These are phyloP conservation scores for Penicillium pulvis DNA, from an alignment of 495 filamentous ascomycete species.

Conservation along the genomic window DNA sequence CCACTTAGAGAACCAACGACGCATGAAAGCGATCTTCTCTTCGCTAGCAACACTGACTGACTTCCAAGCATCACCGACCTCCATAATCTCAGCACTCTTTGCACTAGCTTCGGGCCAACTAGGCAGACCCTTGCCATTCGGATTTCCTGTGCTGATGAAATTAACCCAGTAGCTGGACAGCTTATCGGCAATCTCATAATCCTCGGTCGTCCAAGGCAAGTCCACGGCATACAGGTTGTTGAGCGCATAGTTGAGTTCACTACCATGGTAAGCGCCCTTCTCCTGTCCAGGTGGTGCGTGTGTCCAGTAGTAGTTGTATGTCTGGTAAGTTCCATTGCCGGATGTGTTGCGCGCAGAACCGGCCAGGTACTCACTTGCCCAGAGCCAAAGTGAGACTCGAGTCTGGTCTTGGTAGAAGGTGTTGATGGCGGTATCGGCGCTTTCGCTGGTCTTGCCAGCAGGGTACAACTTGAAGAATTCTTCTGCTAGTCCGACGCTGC, in stretches of 20 bases:
- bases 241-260: conserved; percentile 2
- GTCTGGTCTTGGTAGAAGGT: conserved; percentile 1
- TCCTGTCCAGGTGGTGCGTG: conserved; percentile 1
- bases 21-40: conserved; percentile 1
- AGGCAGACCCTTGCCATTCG: not conserved
- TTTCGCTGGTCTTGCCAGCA: not conserved
- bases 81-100: not conserved
- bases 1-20: not conserved
- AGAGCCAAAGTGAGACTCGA: not conserved
- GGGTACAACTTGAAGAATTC: conserved; percentile 2
- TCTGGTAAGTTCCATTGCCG: not conserved
- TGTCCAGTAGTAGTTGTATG: conserved; percentile 2
- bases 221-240: conserved; percentile 2
- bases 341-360: not conserved
- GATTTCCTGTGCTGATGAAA: conserved; percentile 1
- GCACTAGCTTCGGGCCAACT: conserved; percentile 1
- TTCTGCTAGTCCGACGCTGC: not conserved
- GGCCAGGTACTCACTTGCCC: conserved; percentile 3
- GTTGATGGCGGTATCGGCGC: not conserved
- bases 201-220: not conserved
- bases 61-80: conserved; percentile 3
- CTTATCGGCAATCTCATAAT: conserved; percentile 6
- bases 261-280: conserved; percentile 2
- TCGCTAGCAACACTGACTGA: not conserved
- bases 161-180: not conserved